Evolutionary conservation across 768 basidiomycete species (phyloP).

Genomic region (Austroboletus eburneus): DNA sequence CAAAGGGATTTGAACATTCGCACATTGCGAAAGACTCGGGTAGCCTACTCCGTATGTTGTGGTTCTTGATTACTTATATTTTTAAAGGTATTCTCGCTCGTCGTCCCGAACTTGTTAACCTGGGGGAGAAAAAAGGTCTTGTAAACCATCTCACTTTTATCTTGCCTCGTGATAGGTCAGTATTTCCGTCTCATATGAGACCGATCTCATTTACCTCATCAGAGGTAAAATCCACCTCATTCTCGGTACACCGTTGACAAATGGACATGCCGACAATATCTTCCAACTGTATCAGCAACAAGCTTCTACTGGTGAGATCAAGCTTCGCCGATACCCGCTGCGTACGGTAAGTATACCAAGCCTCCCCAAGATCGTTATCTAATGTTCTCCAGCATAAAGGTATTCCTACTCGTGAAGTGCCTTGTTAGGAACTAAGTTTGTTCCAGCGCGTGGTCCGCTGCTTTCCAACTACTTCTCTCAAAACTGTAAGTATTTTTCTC

Average conservation of each 20-base stretch:
- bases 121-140: constrained; percentile 21
- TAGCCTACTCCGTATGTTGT: not conserved
- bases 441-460: constrained; percentile 60
- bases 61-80: not conserved
- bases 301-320: constrained; percentile 50
- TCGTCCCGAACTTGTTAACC: constrained; percentile 14
- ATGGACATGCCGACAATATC: constrained; percentile 47
- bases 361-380: constrained; percentile 5
- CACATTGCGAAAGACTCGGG: constrained; percentile 30
- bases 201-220: not conserved
- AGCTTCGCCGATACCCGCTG: constrained; percentile 70
- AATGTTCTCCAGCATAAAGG: constrained; percentile 57
- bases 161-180: constrained; percentile 46
- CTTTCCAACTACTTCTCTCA: constrained; percentile 84
- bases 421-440: constrained; percentile 1
- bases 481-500: constrained; percentile 51
- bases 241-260: constrained; percentile 34
- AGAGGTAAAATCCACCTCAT: constrained; percentile 64
- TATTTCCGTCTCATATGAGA: not conserved
- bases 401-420: constrained; percentile 24
- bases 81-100: constrained; percentile 17
- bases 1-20: constrained; percentile 25
- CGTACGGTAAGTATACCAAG: constrained; percentile 42
- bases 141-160: constrained; percentile 44
- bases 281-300: constrained; percentile 66